Percentiles rank a stretch among this genome's conserved stretches.
These are phyloP conservation scores for Blastocystis sp. DNA, from an alignment of 352 stramenopile genomes.

Conservation along the genomic window DNA sequence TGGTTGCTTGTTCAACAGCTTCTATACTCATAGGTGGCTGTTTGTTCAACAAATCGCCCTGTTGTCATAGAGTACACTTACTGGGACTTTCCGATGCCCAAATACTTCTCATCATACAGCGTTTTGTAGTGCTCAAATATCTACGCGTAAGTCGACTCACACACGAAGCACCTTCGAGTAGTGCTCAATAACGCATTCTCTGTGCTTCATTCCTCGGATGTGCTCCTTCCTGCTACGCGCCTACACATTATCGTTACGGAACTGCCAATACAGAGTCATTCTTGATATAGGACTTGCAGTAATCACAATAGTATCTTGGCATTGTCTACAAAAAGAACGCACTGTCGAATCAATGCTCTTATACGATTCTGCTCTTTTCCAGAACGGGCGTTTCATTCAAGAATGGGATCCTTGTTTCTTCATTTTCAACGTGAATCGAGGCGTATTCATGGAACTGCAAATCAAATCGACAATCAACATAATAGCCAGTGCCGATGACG, in stretches of 20 bases:
- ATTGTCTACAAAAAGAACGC: background rate
- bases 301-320: conserved; percentile 74
- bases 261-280: conserved; percentile 24
- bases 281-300: conserved; percentile 73
- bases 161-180: conserved; percentile 47
- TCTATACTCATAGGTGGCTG: background rate
- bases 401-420: conserved; percentile 1
- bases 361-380: background rate
- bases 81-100: conserved; percentile 2
- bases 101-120: conserved; percentile 45
- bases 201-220: conserved; percentile 69
- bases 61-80: background rate
- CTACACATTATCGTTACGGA: conserved; percentile 5
- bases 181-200: conserved; percentile 64
- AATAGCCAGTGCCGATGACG: conserved; percentile 5
- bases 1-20: conserved; percentile 31
- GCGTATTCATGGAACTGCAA: conserved; percentile 30
- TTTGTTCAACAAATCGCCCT: conserved; percentile 6
- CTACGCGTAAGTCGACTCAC: background rate
- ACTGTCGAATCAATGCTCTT: background rate
- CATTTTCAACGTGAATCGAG: conserved; percentile 3
- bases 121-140: conserved; percentile 65
- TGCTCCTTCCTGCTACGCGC: conserved; percentile 67
- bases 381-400: background rate
- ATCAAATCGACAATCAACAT: conserved; percentile 61